Evolutionary conservation across 331 rosid genomes (phyloP).

Genomic region (Cydonia oblonga): DNA sequence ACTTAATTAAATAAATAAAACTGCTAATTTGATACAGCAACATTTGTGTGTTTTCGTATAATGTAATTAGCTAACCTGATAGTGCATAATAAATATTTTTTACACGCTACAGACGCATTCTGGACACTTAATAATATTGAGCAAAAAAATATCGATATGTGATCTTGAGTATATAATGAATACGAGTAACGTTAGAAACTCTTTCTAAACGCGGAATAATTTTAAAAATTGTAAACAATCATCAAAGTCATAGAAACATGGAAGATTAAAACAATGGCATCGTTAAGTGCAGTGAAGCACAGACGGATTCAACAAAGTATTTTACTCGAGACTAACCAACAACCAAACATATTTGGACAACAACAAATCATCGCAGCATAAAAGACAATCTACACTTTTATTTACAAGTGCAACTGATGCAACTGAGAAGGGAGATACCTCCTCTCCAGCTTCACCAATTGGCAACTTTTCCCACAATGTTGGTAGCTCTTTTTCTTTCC

Average conservation of each 20-base stretch:
- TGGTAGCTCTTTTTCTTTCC: neutral
- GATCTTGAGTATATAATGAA: neutral
- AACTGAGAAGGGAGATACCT: neutral
- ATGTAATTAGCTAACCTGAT: neutral
- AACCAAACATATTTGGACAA: conserved; percentile 10
- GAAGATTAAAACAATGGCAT: too few species aligned
- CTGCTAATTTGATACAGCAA: neutral
- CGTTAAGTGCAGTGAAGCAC: neutral
- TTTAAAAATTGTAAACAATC: too few species aligned
- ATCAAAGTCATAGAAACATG: too few species aligned
- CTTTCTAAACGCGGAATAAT: too few species aligned
- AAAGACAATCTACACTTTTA: neutral
- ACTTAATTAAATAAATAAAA: neutral
- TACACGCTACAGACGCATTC: too few species aligned
- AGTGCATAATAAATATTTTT: too few species aligned
- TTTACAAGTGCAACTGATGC: neutral
- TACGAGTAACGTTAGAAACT: too few species aligned
- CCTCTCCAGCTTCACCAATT: neutral
- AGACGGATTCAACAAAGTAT: conserved; percentile 18
- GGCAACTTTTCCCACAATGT: neutral
- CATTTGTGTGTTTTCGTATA: neutral
- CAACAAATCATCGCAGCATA: neutral
- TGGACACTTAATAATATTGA: too few species aligned
- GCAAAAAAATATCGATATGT: too few species aligned
- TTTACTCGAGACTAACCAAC: too few species aligned